A percentile compares a stretch with the other conserved stretches of the same genome.
These are phyloP conservation scores for Rhododendron molle DNA, from an alignment of 148 eudicot species.

Conservation along the genomic window DNA sequence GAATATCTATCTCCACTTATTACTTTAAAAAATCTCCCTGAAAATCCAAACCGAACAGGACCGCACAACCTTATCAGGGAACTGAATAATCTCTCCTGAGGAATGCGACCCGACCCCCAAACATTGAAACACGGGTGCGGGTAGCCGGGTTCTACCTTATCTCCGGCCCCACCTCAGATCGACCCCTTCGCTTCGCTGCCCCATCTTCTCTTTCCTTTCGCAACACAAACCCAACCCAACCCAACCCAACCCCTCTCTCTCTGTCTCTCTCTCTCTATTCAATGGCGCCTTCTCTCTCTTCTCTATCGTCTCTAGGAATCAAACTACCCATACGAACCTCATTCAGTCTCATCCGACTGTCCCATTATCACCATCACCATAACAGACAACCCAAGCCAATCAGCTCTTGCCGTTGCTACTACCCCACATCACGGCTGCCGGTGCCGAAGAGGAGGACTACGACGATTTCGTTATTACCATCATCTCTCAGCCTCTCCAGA, in stretches of 20 bases:
- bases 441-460: neutral
- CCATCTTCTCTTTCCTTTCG: neutral
- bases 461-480: constrained; percentile 10
- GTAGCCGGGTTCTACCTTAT: neutral
- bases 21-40: too few species aligned
- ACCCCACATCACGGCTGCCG: constrained; percentile 17
- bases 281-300: constrained; percentile 41
- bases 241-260: neutral
- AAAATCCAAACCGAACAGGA: too few species aligned
- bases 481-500: constrained; percentile 27
- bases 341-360: constrained; percentile 13
- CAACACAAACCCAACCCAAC: neutral
- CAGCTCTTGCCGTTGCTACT: constrained; percentile 18
- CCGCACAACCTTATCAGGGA: too few species aligned
- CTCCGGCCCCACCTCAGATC: neutral
- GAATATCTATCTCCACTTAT: too few species aligned
- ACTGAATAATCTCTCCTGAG: too few species aligned
- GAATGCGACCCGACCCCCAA: neutral
- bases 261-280: neutral
- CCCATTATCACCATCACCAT: constrained; percentile 4
- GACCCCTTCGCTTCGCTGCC: neutral
- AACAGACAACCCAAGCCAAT: neutral
- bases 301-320: constrained; percentile 28
- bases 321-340: constrained; percentile 20
- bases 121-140: too few species aligned